Base-by-base conservation (phyloP, 306 rosid species). In the Glycine tomentella region DNA sequence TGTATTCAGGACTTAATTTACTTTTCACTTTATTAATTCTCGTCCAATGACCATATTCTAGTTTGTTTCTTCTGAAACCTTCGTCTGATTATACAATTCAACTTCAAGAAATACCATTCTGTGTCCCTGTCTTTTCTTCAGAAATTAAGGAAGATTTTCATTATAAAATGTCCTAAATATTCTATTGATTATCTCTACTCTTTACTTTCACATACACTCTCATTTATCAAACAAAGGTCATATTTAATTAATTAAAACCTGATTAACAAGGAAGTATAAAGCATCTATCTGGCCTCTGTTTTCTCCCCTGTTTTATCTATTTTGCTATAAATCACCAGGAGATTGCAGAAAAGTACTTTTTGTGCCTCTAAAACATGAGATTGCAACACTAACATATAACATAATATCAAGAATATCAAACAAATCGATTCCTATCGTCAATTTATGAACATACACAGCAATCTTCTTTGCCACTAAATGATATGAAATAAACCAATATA, bases 221-320 rank as follows among this genome's bases (percentile, higher is more conserved):
- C 38, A 11, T 66, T 56, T 15, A 46, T 57, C 36, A 67, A 66
- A 4, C 17, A 48, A n/a, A 48, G 49, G 38, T 13, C 57, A 40
- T 40, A 11, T 78, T 14, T 63, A 10, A 34, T 38, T 13, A 46
- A 14, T 20, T 5, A 58, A 58, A 59, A 59, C 48, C 80, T 61
- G 56, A 69, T 50, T 51, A 33, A 76, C 59, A 38, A 25, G 16
- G 44, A 45, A 69, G 15, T 44, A 58, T 16, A 64, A 63, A 50
- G 38, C 72, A 63, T n/a, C 57, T 57, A 56, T 31, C 36, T 63
- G 36, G 13, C 53, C 74, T 81, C 66, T 58, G 64, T 68, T 55
- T 55, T 40, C 14, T 62, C 85, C 76, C 52, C 80, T 56, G 62
- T 66, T 65, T 49, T 9, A 25, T 15, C 2, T 15, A 4, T 12